Conservation (phyloP, 306 rosid species). For the Erythrophleum fordii region DNA sequence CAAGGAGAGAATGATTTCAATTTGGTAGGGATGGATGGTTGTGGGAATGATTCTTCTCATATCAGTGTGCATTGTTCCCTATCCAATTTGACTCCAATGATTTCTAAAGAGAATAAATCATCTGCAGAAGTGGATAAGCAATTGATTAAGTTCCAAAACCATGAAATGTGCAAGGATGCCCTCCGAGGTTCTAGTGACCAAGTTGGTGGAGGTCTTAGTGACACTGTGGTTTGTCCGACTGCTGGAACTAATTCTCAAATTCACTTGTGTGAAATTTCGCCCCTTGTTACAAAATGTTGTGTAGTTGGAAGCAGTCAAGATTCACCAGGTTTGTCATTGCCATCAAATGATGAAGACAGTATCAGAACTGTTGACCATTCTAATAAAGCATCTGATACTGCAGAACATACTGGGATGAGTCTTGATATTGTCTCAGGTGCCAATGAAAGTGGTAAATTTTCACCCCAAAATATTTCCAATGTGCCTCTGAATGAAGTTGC, state of each 20-base stretch:
- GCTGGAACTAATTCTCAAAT: conserved; percentile 40
- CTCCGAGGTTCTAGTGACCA: conserved; percentile 39
- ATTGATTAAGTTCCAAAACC: conserved; percentile 42
- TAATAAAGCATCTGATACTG: conserved; percentile 42
- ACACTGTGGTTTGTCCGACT: conserved; percentile 39
- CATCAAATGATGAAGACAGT: conserved; percentile 43
- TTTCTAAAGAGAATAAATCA: conserved; percentile 43
- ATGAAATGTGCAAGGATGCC: conserved; percentile 42
- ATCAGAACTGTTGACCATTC: conserved; percentile 35
- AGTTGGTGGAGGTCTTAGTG: conserved; percentile 43
- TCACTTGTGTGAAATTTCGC: conserved; percentile 39
- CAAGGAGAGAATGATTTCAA: conserved; percentile 43
- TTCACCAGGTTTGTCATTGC: conserved; percentile 43
- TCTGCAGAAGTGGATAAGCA: conserved; percentile 45
- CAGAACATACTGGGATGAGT: conserved; percentile 43
- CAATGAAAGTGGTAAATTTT: conserved; percentile 31
- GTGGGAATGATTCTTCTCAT: conserved; percentile 43
- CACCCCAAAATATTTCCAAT: conserved; percentile 42
- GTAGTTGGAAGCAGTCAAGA: conserved; percentile 46
- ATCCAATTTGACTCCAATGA: conserved; percentile 42
- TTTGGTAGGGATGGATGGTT: conserved; percentile 36
- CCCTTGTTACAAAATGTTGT: conserved; percentile 43
- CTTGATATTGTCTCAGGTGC: conserved; percentile 36
- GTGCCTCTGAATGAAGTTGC: conserved; percentile 40
- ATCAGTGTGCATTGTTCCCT: conserved; percentile 41